Evolutionary conservation across 2,329 filamentous ascomycete genomes (phyloP).

Genomic region (Beauveria rudraprayagi): DNA sequence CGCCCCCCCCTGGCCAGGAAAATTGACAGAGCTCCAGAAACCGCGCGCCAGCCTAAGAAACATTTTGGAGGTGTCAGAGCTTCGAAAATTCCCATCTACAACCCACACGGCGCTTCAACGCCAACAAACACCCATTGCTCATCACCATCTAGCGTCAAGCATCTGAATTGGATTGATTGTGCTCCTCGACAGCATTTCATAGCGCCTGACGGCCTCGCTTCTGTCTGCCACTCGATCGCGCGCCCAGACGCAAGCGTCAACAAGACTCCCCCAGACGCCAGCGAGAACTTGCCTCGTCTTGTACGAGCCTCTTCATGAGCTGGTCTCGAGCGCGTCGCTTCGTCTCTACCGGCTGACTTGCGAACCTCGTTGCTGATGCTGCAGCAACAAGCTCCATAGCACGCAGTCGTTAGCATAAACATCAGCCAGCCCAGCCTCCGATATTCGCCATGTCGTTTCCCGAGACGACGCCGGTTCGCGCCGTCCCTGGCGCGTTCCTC

Average conservation of each 20-base stretch:
- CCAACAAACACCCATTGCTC: slow-evolving; percentile 4
- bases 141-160: background rate
- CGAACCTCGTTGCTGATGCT: background rate
- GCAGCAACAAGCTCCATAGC: background rate
- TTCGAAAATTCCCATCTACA: slow-evolving; percentile 9
- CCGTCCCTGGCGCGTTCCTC: slow-evolving; percentile 67
- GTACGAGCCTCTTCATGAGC: slow-evolving; percentile 3
- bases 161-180: background rate
- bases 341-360: background rate
- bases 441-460: slow-evolving; percentile 43
- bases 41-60: slow-evolving; percentile 5
- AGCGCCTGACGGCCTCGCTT: background rate
- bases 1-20: slow-evolving; percentile 7
- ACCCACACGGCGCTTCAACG: slow-evolving; percentile 4
- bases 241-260: background rate
- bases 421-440: background rate
- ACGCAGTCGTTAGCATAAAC: background rate
- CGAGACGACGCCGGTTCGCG: slow-evolving; percentile 58
- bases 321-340: slow-evolving; percentile 5
- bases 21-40: slow-evolving; percentile 11
- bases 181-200: background rate
- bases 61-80: slow-evolving; percentile 5
- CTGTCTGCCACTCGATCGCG: background rate
- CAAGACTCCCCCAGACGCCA: background rate
- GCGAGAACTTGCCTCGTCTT: background rate